A percentile compares a stretch with the other conserved stretches of the same genome.
These are phyloP conservation scores for Boletus sensibilis DNA, from an alignment of 768 basidiomycete species.

Conservation along the genomic window DNA sequence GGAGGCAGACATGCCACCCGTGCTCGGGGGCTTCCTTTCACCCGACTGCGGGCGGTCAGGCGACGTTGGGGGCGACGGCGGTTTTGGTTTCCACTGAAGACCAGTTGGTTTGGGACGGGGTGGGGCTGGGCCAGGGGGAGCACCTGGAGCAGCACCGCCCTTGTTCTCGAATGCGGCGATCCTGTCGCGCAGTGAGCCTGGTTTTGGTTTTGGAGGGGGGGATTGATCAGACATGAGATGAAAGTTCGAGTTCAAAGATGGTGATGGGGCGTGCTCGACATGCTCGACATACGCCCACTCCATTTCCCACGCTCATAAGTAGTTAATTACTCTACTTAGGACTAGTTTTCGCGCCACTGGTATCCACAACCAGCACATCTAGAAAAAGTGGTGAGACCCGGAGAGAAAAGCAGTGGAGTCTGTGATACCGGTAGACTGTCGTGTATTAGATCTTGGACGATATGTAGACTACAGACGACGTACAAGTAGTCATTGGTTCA, in stretches of 20 bases:
- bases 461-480: conserved; percentile 4
- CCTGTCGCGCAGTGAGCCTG: conserved; percentile 79
- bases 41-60: conserved; percentile 13
- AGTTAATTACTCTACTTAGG: not conserved
- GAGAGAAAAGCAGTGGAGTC: not conserved
- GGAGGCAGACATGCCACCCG: conserved; percentile 68
- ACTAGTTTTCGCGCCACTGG: conserved; percentile 68
- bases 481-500: conserved; percentile 74
- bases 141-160: conserved; percentile 26
- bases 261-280: conserved; percentile 20
- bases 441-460: conserved; percentile 2
- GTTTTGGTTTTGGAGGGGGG: conserved; percentile 60
- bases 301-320: conserved; percentile 25
- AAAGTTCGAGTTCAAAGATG: conserved; percentile 16
- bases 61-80: conserved; percentile 44
- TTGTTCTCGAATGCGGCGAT: conserved; percentile 84
- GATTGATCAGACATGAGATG: conserved; percentile 58
- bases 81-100: conserved; percentile 71
- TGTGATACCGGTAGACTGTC: conserved; percentile 60
- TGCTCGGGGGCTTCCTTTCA: conserved; percentile 25
- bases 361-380: conserved; percentile 65
- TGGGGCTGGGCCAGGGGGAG: conserved; percentile 30
- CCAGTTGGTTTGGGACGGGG: conserved; percentile 59
- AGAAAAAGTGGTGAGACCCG: not conserved
- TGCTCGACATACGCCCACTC: conserved; percentile 9